Evolutionary conservation across 805 yeast species (phyloP).

Genomic region (Candida khao-thaluensis): DNA sequence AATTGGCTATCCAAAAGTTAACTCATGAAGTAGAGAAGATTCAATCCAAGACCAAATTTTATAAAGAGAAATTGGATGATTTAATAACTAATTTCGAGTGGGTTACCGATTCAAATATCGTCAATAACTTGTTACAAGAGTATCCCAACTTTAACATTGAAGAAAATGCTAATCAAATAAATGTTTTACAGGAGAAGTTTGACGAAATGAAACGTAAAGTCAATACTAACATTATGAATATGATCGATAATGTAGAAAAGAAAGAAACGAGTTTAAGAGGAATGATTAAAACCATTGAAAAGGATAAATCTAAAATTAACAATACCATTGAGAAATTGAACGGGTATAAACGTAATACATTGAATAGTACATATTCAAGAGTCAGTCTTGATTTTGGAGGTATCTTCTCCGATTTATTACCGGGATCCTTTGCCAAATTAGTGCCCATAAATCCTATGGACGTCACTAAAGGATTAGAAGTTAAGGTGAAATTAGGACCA

Average conservation of each 20-base stretch:
- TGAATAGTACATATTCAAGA: constrained; percentile 79
- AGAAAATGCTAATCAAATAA: constrained; percentile 58
- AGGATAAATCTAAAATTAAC: constrained; percentile 84
- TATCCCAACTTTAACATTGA: constrained; percentile 62
- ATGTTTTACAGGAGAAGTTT: constrained; percentile 56
- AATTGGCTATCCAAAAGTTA: constrained; percentile 52
- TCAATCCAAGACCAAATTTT: constrained; percentile 31
- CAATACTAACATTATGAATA: constrained; percentile 81
- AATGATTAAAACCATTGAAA: constrained; percentile 84
- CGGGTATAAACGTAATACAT: constrained; percentile 78
- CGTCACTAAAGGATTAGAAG: constrained; percentile 87
- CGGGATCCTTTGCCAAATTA: constrained; percentile 85
- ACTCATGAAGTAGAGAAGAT: constrained; percentile 55
- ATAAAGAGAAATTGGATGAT: constrained; percentile 41
- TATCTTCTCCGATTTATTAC: constrained; percentile 83
- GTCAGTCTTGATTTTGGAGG: constrained; percentile 88
- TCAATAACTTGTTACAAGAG: constrained; percentile 56
- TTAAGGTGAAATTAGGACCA: constrained; percentile 82
- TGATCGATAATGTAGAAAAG: constrained; percentile 89
- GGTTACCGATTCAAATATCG: constrained; percentile 65
- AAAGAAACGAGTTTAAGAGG: constrained; percentile 72
- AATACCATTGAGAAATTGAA: constrained; percentile 82
- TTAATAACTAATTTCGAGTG: constrained; percentile 63
- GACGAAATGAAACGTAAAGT: constrained; percentile 76
- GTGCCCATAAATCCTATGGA: constrained; percentile 79